Evolutionary conservation across 73 alveolate genomes (phyloP).

Genomic region (Tetrahymena malaccensis): DNA sequence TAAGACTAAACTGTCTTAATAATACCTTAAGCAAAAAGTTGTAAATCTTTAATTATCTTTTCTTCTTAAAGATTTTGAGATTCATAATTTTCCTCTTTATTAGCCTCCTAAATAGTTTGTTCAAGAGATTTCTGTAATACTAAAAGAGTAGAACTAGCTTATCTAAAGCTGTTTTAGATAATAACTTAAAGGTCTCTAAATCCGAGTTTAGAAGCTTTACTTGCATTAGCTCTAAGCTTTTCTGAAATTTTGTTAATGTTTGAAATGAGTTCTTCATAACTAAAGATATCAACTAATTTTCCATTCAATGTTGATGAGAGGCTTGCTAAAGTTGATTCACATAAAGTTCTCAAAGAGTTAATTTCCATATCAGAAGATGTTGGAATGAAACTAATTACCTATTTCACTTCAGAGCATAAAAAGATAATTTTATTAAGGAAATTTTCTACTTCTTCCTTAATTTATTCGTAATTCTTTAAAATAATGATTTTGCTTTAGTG

Average conservation of each 20-base stretch:
- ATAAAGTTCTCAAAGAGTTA: not conserved
- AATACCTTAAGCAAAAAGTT: not conserved
- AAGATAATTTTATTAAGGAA: not conserved
- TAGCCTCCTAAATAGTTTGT: not conserved
- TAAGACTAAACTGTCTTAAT: not conserved
- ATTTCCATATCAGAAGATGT: not conserved
- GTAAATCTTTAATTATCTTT: not conserved
- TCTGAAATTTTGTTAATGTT: not conserved
- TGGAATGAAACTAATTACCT: not conserved
- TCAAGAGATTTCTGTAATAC: not conserved
- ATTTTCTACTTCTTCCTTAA: not conserved
- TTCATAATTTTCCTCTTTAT: not conserved
- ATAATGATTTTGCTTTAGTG: not conserved
- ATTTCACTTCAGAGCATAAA: not conserved
- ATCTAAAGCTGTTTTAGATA: not conserved
- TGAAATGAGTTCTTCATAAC: not conserved
- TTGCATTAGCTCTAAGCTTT: not conserved
- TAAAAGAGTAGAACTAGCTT: not conserved
- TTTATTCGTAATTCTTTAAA: not conserved
- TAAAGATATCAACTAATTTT: not conserved
- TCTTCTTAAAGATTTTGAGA: not conserved
- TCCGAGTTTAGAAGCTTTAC: not conserved
- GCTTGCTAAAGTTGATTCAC: not conserved
- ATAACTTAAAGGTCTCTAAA: not conserved
- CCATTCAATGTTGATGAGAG: not conserved